A percentile compares a stretch with the other conserved stretches of the same genome.
Conservation (phyloP, 257 asterid genomes). For the Salvia splendens region DNA sequence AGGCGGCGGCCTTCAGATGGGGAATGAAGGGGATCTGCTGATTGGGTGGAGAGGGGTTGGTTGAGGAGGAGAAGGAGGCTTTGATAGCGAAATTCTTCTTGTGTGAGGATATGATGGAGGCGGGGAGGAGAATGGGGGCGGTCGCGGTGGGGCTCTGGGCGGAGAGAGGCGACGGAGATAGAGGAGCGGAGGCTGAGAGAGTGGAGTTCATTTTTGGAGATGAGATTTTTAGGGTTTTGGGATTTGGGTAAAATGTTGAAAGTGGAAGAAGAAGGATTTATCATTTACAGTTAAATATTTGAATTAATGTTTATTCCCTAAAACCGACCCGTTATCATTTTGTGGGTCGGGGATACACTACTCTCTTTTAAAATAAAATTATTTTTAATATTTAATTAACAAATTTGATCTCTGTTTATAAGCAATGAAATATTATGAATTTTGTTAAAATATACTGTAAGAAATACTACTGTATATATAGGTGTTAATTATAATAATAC, state of each 20-base stretch:
- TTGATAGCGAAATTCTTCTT: constrained; percentile 27
- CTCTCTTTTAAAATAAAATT: too few species aligned
- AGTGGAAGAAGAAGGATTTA: not conserved
- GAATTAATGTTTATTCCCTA: not conserved
- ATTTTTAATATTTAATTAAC: too few species aligned
- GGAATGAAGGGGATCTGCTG: constrained; percentile 33
- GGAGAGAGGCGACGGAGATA: constrained; percentile 28
- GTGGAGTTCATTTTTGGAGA: constrained; percentile 35
- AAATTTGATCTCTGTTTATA: too few species aligned
- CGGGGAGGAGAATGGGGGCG: constrained; percentile 23
- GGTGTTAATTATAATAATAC: too few species aligned
- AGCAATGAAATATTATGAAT: too few species aligned
- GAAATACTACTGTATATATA: too few species aligned
- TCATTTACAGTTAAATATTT: not conserved
- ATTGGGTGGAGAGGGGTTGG: constrained; percentile 25
- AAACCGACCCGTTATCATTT: constrained; percentile 12
- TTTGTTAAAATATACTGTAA: too few species aligned
- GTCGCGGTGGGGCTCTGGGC: constrained; percentile 26
- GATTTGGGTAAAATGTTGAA: constrained; percentile 3
- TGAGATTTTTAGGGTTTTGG: constrained; percentile 28
- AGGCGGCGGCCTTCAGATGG: constrained; percentile 52
- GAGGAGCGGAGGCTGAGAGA: constrained; percentile 32
- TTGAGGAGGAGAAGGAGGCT: constrained; percentile 40
- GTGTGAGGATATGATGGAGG: constrained; percentile 7
- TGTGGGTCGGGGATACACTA: not conserved